These are phyloP conservation scores for Colletotrichum destructivum DNA, from an alignment of 2,329 filamentous ascomycete genomes.

Conservation along the genomic window DNA sequence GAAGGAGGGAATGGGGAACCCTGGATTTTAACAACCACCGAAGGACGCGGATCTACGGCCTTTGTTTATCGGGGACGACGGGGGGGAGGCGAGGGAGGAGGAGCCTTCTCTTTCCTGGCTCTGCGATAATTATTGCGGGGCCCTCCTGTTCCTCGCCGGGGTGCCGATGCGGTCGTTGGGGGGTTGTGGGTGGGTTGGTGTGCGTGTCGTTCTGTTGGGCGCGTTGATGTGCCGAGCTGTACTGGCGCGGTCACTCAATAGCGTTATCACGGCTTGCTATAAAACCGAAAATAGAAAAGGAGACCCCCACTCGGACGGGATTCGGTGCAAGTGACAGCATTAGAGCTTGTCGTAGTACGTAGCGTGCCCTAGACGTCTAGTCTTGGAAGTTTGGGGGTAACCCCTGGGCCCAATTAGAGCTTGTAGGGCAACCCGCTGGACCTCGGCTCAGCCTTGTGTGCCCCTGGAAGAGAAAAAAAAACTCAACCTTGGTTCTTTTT, in stretches of 20 bases:
- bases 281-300: not conserved
- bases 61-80: not conserved
- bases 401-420: slow-evolving; percentile 4
- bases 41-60: not conserved
- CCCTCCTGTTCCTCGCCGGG: not conserved
- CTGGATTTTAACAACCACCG: not conserved
- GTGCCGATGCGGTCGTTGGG: not conserved
- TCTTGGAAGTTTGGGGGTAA: not conserved
- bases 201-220: slow-evolving; percentile 9
- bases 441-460: slow-evolving; percentile 35
- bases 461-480: not conserved
- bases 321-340: slow-evolving; percentile 8
- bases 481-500: no score
- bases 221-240: not conserved
- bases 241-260: not conserved
- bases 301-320: slow-evolving; percentile 14
- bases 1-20: not conserved
- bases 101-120: not conserved
- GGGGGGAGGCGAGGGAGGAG: not conserved
- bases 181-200: not conserved
- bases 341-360: slow-evolving; percentile 2
- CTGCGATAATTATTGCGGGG: not conserved
- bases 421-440: not conserved
- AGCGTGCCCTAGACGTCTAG: not conserved
- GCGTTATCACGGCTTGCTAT: not conserved